Conservation (phyloP, 305 asterid species). For the Fraxinus dipetala region DNA sequence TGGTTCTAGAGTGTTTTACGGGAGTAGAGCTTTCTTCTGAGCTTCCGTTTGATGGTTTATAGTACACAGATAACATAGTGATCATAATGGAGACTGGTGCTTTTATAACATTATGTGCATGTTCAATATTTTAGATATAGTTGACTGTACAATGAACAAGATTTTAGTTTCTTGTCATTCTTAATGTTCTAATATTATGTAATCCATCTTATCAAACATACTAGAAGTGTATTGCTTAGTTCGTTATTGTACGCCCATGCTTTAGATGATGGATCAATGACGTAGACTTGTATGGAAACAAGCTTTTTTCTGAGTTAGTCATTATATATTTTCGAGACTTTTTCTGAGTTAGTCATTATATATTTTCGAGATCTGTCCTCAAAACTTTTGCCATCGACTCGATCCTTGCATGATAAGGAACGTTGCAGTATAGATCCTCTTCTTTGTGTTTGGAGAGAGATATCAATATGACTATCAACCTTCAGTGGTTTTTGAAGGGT, state of each 20-base stretch:
- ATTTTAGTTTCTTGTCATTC: background rate
- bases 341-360: background rate
- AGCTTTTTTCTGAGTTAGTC: background rate
- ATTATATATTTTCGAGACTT: conserved; percentile 6
- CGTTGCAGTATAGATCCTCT: background rate
- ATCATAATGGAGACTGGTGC: conserved; percentile 11
- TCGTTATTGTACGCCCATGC: conserved; percentile 25
- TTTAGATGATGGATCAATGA: conserved; percentile 22
- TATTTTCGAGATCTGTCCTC: conserved; percentile 23
- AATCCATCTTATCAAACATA: background rate
- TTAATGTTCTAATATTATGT: background rate
- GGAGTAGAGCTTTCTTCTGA: conserved; percentile 63
- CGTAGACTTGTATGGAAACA: conserved; percentile 30
- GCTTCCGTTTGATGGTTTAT: background rate
- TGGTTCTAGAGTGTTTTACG: conserved; percentile 48
- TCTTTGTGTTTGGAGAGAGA: conserved; percentile 11
- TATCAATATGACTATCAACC: background rate
- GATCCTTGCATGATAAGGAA: conserved; percentile 3
- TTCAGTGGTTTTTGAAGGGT: background rate
- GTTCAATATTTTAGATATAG: background rate
- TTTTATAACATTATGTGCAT: conserved; percentile 22
- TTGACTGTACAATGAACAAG: background rate
- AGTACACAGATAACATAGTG: background rate
- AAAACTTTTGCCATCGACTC: conserved; percentile 8
- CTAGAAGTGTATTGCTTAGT: conserved; percentile 23